Percentiles rank a stretch among this genome's conserved stretches.
Conservation (phyloP, 129 eudicot genomes). For the Oenanthe sinensis region DNA sequence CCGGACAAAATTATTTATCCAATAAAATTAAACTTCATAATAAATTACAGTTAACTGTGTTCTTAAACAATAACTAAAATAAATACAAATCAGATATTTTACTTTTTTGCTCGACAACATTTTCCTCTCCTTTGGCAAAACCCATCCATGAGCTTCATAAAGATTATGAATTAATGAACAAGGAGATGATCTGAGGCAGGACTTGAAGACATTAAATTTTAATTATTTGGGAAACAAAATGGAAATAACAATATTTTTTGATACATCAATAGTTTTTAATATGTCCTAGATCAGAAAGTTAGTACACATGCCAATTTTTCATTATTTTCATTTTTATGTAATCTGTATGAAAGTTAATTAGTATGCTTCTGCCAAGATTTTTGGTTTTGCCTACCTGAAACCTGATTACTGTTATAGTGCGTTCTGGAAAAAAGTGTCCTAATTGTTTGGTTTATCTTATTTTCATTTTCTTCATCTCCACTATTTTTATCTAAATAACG, state of each 20-base stretch:
- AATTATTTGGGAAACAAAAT: background rate
- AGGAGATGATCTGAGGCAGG: background rate
- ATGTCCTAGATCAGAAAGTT: background rate
- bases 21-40: background rate
- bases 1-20: too few relatives aligned
- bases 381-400: constrained; percentile 5
- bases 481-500: background rate
- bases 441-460: background rate
- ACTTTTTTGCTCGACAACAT: background rate
- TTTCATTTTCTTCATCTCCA: background rate
- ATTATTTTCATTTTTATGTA: background rate
- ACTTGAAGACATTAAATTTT: background rate
- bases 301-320: background rate
- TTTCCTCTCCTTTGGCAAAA: background rate
- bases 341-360: background rate
- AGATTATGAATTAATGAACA: background rate
- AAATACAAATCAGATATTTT: background rate
- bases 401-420: background rate
- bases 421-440: background rate
- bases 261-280: background rate
- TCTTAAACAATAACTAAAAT: background rate
- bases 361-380: background rate
- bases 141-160: background rate
- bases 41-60: background rate
- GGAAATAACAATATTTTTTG: background rate